Base-by-base conservation (phyloP, 1,139 yeast species). In the Debaryomycetaceae sp. region DNA sequence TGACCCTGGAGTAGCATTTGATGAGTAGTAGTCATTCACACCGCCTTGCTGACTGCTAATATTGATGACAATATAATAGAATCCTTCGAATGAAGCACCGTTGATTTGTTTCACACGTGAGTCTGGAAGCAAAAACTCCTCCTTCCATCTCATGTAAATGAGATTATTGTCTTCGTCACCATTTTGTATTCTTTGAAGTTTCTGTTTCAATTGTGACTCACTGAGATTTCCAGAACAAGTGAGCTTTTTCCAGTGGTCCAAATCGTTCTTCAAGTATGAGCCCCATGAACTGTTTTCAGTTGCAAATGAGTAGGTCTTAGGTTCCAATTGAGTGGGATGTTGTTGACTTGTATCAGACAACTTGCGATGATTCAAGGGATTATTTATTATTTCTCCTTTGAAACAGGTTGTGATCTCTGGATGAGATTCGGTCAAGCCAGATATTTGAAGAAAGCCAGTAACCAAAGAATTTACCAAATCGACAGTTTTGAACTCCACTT, bases 131-230 rank as follows among this genome's bases (percentile, higher is more conserved):
- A 90, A 67, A 57, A 88, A 89, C 57, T 83, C 81, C 62, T 91
- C 98, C 64, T 91, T 91, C 97, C 97, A 91, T 53, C 97, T 75
- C 97, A 91, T 91, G 61, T 83, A 91, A 6, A 91, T 68, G 56
- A 74, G 80, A 17, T 66, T 67, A 39, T 58, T 55, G 39, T 65
- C 59, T 37, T 63, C 64, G 31, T 57, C 49, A 20, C 70, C 71
- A 11, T 57, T 48, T 48, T 67, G 71, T 38, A 72, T 70, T 36
- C 51, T 53, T 22, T 52, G 53, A 41, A 74, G 59, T 43, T 62
- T 62, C 23, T 58, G 54, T 33, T 58, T 52, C 39, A 69, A 58
- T 38, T 63, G 63, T 5, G 48, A 60, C 40, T 66, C 67, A 31
- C 54, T 54, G 36, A 57, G 47, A 41, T 53, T 53, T 24, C 59